These are phyloP conservation scores for Dactylellina leptospora DNA, from an alignment of 2,329 filamentous ascomycete genomes.

Conservation along the genomic window DNA sequence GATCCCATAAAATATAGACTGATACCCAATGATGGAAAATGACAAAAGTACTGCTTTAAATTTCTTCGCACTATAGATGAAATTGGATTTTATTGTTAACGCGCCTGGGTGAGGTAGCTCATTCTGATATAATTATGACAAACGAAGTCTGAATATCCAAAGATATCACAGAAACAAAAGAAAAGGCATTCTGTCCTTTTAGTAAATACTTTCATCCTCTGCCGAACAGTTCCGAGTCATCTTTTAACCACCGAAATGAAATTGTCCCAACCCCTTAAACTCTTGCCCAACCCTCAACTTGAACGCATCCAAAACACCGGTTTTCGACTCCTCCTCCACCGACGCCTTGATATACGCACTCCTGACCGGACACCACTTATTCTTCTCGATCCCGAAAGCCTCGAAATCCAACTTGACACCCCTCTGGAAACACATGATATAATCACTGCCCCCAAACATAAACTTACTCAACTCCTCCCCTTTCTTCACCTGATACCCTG, in stretches of 20 bases:
- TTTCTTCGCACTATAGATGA: neutral
- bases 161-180: neutral
- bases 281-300: slow-evolving; percentile 1
- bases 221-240: neutral
- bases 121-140: neutral
- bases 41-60: neutral
- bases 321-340: slow-evolving; percentile 11
- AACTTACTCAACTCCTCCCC: slow-evolving; percentile 63
- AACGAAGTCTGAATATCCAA: neutral
- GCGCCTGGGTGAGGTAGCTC: too few species aligned
- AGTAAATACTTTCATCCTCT: neutral
- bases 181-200: neutral
- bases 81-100: too few species aligned
- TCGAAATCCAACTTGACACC: slow-evolving; percentile 54
- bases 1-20: slow-evolving; percentile 7
- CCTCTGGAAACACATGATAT: slow-evolving; percentile 61
- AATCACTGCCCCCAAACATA: slow-evolving; percentile 63
- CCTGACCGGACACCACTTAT: slow-evolving; percentile 22
- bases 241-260: too few species aligned
- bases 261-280: neutral
- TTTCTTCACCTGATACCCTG: slow-evolving; percentile 58
- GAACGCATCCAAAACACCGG: too few species aligned
- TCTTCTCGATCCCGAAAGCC: slow-evolving; percentile 6
- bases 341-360: slow-evolving; percentile 21
- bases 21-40: slow-evolving; percentile 5